Evolutionary conservation across 2,329 filamentous ascomycete genomes (phyloP).

Genomic region (Amauroascus niger): DNA sequence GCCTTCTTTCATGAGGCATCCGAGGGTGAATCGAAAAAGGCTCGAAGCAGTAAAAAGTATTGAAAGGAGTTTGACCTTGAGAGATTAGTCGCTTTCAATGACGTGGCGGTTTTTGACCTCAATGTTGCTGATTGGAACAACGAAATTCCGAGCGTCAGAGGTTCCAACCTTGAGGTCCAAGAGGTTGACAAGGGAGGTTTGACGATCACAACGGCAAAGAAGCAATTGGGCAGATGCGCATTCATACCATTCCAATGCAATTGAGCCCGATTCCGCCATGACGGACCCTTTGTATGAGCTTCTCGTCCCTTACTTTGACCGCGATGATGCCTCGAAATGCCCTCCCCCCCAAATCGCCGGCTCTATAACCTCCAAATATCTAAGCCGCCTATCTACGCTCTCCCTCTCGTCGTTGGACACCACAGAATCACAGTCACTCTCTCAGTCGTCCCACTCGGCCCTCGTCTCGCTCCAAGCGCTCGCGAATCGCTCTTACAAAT

Average conservation of each 20-base stretch:
- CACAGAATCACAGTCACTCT: conserved; percentile 68
- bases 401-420: conserved; percentile 62
- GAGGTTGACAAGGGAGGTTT: background rate
- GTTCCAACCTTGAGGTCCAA: background rate
- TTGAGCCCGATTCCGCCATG: conserved; percentile 38
- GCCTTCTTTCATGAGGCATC: too few relatives aligned
- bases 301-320: conserved; percentile 52
- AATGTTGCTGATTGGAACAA: too few relatives aligned
- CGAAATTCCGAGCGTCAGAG: too few relatives aligned
- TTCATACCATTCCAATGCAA: background rate
- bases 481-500: conserved; percentile 78
- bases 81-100: too few relatives aligned
- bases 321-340: conserved; percentile 26
- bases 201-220: background rate
- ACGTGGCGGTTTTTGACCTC: too few relatives aligned
- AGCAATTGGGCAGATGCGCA: background rate
- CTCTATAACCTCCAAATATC: conserved; percentile 54
- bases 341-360: conserved; percentile 29
- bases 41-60: too few relatives aligned
- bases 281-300: conserved; percentile 67
- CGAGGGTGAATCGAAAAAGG: too few relatives aligned
- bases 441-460: conserved; percentile 69
- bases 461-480: conserved; percentile 76
- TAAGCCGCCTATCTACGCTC: conserved; percentile 66
- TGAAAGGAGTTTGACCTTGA: too few relatives aligned